phyloP scores from a whole-genome alignment of 2,329 filamentous ascomycete species.

The Cylindrodendrum hubeiense region DNA sequence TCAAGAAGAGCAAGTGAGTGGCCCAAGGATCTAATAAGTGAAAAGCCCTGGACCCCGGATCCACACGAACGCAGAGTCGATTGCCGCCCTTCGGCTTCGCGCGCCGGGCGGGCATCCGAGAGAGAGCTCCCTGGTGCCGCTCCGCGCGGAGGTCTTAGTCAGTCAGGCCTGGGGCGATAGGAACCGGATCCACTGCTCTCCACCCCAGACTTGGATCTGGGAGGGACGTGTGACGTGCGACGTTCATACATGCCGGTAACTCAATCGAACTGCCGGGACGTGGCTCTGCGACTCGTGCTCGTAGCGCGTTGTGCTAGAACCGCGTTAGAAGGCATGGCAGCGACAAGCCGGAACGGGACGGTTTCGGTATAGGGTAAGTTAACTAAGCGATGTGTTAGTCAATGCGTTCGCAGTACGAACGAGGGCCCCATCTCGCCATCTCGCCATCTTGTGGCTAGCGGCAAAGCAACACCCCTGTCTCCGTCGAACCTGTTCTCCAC shows the following conservation, averaged over 20 bases:
- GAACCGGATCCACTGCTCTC: neutral
- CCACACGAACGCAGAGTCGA: conserved; percentile 5
- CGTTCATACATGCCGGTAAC: neutral
- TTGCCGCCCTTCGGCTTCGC: conserved; percentile 21
- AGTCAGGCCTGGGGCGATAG: conserved; percentile 1
- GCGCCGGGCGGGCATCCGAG: conserved; percentile 18
- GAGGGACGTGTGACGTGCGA: neutral
- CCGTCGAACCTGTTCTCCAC: neutral
- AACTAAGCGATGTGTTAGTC: conserved; percentile 8
- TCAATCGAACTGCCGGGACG: neutral
- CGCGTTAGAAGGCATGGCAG: conserved; percentile 13
- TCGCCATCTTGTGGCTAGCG: neutral
- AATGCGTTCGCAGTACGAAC: neutral
- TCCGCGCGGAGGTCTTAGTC: neutral
- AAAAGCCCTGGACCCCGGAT: neutral
- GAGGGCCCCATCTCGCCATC: neutral
- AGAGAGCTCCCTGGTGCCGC: neutral
- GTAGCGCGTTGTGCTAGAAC: conserved; percentile 5
- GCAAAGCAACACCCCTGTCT: conserved; percentile 3
- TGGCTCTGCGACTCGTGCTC: neutral
- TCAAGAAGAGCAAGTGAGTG: neutral
- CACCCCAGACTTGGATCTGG: neutral
- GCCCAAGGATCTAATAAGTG: conserved; percentile 23
- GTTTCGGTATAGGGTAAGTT: conserved; percentile 31
- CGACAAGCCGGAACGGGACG: neutral